A percentile compares a stretch with the other conserved stretches of the same genome.
Conservation (phyloP, 345 rosid species). For the Ceriops tagal region DNA sequence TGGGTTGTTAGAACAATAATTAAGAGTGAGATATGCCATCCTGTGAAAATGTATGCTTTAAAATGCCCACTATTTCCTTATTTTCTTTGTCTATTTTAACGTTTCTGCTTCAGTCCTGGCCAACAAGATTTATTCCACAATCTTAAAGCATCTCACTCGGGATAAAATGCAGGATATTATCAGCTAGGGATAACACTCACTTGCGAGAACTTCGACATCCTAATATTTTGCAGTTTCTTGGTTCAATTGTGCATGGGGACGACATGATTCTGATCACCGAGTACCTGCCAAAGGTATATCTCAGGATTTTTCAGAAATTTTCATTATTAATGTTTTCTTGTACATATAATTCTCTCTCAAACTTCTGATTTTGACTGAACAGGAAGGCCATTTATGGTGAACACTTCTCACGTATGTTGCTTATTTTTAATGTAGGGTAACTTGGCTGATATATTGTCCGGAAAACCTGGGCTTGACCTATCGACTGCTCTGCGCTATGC, state of each 20-base stretch:
- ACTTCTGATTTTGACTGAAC: too few species aligned
- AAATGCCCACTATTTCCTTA: neutral
- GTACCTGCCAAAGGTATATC: conserved; percentile 43
- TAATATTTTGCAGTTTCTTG: conserved; percentile 61
- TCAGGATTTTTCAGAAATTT: neutral
- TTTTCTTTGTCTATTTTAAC: neutral
- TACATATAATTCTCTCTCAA: too few species aligned
- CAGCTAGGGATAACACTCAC: conserved; percentile 50
- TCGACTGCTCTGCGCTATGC: conserved; percentile 49
- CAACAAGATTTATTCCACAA: neutral
- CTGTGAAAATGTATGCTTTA: conserved; percentile 34
- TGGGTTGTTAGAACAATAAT: conserved; percentile 62
- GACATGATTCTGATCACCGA: conserved; percentile 56
- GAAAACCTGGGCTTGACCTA: conserved; percentile 40
- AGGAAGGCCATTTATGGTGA: too few species aligned
- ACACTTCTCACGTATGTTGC: neutral
- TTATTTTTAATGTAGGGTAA: conserved; percentile 32
- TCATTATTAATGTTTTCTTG: too few species aligned
- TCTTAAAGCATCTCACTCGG: neutral
- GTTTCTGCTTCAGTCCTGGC: neutral
- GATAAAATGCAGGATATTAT: conserved; percentile 41
- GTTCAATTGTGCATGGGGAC: conserved; percentile 54
- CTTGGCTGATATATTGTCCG: conserved; percentile 32
- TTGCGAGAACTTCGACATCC: conserved; percentile 63
- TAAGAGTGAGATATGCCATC: conserved; percentile 41